Evolutionary conservation across 306 rosid species (phyloP).

Genomic region (Dryas alaskensis): DNA sequence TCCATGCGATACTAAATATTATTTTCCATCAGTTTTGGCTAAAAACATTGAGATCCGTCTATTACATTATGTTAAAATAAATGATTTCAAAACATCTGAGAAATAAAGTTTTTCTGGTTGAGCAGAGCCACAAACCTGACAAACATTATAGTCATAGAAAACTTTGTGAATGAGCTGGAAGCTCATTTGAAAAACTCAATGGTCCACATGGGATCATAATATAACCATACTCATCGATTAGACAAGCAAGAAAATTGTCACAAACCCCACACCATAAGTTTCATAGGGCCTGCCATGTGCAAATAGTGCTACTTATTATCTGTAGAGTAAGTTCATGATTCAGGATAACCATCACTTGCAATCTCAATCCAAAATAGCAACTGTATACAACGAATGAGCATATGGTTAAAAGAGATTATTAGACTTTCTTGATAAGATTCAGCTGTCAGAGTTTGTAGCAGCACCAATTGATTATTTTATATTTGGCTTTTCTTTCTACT

Average conservation of each 20-base stretch:
- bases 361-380: background rate
- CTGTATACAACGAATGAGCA: background rate
- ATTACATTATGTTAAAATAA: too few species aligned
- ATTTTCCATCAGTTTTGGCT: too few species aligned
- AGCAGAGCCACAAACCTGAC: background rate
- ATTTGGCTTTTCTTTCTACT: too few species aligned
- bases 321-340: background rate
- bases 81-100: background rate
- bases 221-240: background rate
- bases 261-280: background rate
- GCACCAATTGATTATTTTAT: too few species aligned
- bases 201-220: background rate
- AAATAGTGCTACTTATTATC: background rate
- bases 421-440: background rate
- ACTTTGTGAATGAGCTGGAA: background rate
- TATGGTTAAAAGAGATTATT: background rate
- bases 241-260: constrained; percentile 9
- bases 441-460: too few species aligned
- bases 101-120: background rate
- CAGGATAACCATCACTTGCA: background rate
- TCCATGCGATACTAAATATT: too few species aligned
- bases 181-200: background rate
- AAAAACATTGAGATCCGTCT: too few species aligned
- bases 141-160: background rate
- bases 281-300: constrained; percentile 13